Conservation (phyloP, 768 basidiomycete species). For the Filobasidium wieringae region DNA sequence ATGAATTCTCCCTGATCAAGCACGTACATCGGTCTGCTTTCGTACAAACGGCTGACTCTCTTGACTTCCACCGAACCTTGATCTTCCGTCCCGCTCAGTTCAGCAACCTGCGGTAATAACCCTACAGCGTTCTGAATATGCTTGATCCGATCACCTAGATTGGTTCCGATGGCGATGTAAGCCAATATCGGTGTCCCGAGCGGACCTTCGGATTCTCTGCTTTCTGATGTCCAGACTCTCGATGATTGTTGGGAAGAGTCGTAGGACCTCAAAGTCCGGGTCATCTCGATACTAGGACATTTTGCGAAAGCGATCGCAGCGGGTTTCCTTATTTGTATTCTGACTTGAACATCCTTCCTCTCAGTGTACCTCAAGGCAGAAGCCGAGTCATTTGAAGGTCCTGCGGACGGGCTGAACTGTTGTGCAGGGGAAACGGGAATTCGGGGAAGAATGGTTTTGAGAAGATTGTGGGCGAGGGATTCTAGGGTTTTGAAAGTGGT, state of each 20-base stretch:
- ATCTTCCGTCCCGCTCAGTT: conserved; percentile 36
- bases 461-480: conserved; percentile 52
- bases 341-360: conserved; percentile 34
- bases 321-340: conserved; percentile 58
- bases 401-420: neutral
- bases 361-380: neutral
- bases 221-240: too few species aligned
- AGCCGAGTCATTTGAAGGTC: too few species aligned
- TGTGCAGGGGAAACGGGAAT: conserved; percentile 19
- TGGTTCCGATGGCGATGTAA: conserved; percentile 75
- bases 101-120: neutral
- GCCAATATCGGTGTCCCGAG: too few species aligned
- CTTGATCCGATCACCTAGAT: conserved; percentile 71
- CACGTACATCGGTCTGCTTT: conserved; percentile 92
- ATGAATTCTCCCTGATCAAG: conserved; percentile 76
- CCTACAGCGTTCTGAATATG: conserved; percentile 71
- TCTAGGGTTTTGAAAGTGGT: conserved; percentile 58
- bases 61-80: conserved; percentile 40
- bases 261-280: conserved; percentile 31
- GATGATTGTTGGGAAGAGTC: too few species aligned
- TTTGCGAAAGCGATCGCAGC: conserved; percentile 56
- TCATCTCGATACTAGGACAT: conserved; percentile 55
- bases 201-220: neutral
- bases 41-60: conserved; percentile 81
- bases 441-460: conserved; percentile 43